Conservation (phyloP, 306 rosid genomes). For the Dryas drummondii region DNA sequence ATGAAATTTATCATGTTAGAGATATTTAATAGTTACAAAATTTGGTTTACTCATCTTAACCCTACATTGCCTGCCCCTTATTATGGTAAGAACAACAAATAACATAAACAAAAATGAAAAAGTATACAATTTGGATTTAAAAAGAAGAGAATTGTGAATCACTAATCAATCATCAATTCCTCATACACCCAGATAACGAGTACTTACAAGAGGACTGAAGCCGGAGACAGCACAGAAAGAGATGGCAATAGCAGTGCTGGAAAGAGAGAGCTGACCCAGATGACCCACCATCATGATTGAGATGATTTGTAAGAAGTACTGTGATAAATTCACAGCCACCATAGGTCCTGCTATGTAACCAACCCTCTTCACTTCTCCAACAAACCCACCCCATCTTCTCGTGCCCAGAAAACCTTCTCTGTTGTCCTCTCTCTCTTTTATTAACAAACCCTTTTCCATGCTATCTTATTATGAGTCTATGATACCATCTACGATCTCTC, state of each 20-base stretch:
- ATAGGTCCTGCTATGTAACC: constrained; percentile 22
- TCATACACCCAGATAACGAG: not conserved
- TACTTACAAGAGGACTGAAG: constrained; percentile 27
- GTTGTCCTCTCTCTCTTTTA: not conserved
- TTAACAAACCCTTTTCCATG: constrained; percentile 11
- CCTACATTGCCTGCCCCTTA: not conserved
- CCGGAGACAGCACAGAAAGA: constrained; percentile 27
- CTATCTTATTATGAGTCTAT: not conserved
- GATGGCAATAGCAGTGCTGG: constrained; percentile 23
- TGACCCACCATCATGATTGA: constrained; percentile 23
- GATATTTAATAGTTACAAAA: not conserved
- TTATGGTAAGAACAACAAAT: not conserved
- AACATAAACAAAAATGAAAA: not conserved
- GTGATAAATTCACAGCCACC: constrained; percentile 21
- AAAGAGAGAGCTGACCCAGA: constrained; percentile 20
- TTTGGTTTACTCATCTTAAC: not conserved
- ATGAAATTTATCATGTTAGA: no score
- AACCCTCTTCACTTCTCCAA: constrained; percentile 6
- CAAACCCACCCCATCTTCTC: not conserved
- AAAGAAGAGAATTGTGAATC: not conserved
- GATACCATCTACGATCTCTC: no score
- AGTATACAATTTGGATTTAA: not conserved
- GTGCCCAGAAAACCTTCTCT: not conserved
- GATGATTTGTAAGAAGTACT: constrained; percentile 19
- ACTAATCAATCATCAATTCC: not conserved